Evolutionary conservation across 2,329 filamentous ascomycete species (phyloP).

Genomic region (Mariannaea elegans): DNA sequence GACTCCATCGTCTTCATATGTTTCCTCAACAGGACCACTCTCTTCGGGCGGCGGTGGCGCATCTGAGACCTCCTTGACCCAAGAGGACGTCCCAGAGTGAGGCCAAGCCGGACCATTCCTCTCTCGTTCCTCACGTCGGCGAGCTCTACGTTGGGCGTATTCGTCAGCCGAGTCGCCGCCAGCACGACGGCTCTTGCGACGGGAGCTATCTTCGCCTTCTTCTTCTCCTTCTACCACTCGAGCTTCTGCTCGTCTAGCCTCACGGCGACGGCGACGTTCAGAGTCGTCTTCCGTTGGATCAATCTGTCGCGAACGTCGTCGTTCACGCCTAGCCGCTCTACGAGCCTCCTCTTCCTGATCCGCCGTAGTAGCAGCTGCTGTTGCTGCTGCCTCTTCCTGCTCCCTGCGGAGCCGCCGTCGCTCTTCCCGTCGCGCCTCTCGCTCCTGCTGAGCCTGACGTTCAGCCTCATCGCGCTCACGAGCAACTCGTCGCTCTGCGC

Average conservation of each 20-base stretch:
- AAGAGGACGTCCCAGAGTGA: conserved; percentile 70
- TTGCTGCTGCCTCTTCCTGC: conserved; percentile 52
- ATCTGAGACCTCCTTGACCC: conserved; percentile 72
- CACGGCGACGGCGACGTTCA: conserved; percentile 62
- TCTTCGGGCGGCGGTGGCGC: conserved; percentile 64
- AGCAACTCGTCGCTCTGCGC: conserved; percentile 60
- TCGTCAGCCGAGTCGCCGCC: conserved; percentile 54
- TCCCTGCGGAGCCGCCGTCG: conserved; percentile 60
- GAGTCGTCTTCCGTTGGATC: conserved; percentile 61
- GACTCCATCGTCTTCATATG: conserved; percentile 57
- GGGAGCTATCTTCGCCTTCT: conserved; percentile 42
- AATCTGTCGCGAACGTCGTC: conserved; percentile 56
- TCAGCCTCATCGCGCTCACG: conserved; percentile 41
- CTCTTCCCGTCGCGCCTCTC: conserved; percentile 60
- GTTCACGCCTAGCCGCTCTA: conserved; percentile 56
- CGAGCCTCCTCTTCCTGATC: conserved; percentile 58
- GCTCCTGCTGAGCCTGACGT: conserved; percentile 56
- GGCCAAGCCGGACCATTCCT: conserved; percentile 58
- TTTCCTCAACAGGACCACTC: conserved; percentile 41
- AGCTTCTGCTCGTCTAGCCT: conserved; percentile 59
- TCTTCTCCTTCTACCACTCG: conserved; percentile 49
- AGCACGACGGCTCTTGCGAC: conserved; percentile 42
- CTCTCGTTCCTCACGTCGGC: conserved; percentile 45
- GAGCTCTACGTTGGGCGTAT: conserved; percentile 54
- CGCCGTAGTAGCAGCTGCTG: conserved; percentile 51